These are phyloP conservation scores for Royoungia palumana DNA, from an alignment of 768 basidiomycete species.

Conservation along the genomic window DNA sequence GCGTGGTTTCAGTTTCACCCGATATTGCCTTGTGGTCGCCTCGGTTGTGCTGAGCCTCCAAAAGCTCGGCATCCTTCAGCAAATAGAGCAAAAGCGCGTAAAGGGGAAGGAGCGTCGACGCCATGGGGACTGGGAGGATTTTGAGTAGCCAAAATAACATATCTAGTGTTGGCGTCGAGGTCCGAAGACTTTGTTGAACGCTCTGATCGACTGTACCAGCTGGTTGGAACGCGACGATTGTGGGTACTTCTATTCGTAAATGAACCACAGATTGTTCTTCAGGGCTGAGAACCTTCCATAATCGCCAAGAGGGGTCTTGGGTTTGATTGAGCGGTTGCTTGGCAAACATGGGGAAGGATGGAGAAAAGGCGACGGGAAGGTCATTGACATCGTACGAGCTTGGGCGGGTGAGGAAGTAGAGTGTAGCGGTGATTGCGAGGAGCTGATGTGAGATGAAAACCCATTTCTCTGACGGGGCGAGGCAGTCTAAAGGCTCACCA, in stretches of 20 bases:
- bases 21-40: slow-evolving; percentile 41
- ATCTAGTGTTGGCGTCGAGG: slow-evolving; percentile 48
- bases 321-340: slow-evolving; percentile 30
- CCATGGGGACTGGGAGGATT: slow-evolving; percentile 83
- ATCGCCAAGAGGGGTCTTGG: slow-evolving; percentile 54
- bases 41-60: slow-evolving; percentile 79
- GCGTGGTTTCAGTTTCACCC: slow-evolving; percentile 19
- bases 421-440: slow-evolving; percentile 67
- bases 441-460: slow-evolving; percentile 44
- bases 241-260: slow-evolving; percentile 76
- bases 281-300: slow-evolving; percentile 81
- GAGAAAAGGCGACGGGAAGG: slow-evolving; percentile 14
- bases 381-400: slow-evolving; percentile 32
- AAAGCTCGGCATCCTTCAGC: slow-evolving; percentile 85
- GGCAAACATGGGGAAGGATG: slow-evolving; percentile 33
- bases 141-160: slow-evolving; percentile 72
- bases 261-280: slow-evolving; percentile 62
- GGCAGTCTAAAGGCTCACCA: slow-evolving; percentile 46
- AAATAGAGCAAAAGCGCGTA: slow-evolving; percentile 82
- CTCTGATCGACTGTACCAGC: slow-evolving; percentile 30
- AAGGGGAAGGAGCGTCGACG: slow-evolving; percentile 65
- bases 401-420: slow-evolving; percentile 71
- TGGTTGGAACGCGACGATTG: slow-evolving; percentile 63
- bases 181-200: slow-evolving; percentile 36
- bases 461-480: background rate